Conservation (phyloP, 768 basidiomycete species). For the Pleurotus citrinopileatus region DNA sequence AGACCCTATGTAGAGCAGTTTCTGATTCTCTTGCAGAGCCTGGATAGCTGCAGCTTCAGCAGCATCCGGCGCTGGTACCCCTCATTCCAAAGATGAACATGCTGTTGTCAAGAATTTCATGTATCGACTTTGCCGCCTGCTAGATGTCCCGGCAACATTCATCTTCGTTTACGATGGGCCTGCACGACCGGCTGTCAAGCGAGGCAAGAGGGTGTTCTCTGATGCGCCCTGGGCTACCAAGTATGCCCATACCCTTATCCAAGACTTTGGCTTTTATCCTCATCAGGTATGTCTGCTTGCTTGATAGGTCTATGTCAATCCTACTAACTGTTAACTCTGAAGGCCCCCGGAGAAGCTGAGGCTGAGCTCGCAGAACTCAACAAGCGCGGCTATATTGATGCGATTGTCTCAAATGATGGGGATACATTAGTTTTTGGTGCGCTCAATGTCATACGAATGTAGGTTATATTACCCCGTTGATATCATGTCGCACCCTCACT, state of each 20-base stretch:
- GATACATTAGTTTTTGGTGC: conserved; percentile 50
- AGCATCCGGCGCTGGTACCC: no score
- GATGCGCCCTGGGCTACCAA: conserved; percentile 23
- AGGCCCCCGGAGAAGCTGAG: conserved; percentile 56
- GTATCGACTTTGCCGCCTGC: no score
- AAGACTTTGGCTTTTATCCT: conserved; percentile 41
- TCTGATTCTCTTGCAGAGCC: no score
- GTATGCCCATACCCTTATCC: conserved; percentile 32
- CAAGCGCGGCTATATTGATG: conserved; percentile 38
- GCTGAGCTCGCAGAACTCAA: conserved; percentile 49
- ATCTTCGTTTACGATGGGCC: conserved; percentile 53
- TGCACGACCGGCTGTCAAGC: conserved; percentile 35
- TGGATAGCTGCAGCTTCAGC: conserved; percentile 36
- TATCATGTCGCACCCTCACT: conserved; percentile 23
- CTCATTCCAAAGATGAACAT: no score
- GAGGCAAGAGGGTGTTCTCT: conserved; percentile 26
- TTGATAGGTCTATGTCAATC: neutral
- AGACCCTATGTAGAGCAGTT: no score
- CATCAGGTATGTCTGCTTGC: conserved; percentile 18
- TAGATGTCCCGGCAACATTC: no score
- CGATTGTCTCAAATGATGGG: conserved; percentile 46
- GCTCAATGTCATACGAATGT: conserved; percentile 38
- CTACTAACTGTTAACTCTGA: neutral
- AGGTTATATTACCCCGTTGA: conserved; percentile 15
- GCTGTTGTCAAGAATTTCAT: conserved; percentile 34